Evolutionary conservation across 2,329 filamentous ascomycete species (phyloP).

Genomic region (Pseudopithomyces chartarum): DNA sequence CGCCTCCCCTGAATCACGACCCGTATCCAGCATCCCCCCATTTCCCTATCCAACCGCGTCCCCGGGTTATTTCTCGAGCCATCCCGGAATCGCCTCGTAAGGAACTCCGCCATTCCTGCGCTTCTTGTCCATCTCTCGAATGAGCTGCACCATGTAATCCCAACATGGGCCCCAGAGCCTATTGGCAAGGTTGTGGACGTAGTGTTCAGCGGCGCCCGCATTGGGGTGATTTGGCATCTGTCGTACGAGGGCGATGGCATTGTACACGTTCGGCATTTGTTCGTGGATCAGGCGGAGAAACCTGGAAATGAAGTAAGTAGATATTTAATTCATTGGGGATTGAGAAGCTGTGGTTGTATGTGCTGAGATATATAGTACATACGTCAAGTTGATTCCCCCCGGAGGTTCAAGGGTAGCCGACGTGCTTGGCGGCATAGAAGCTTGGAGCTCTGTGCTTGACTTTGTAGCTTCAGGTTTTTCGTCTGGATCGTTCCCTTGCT

Average conservation of each 20-base stretch:
- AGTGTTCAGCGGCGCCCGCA: not conserved
- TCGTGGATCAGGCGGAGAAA: not conserved
- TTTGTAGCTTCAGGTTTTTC: not conserved
- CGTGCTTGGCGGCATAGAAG: no score
- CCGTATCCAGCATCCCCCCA: no score
- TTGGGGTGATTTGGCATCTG: not conserved
- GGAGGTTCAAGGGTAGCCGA: no score
- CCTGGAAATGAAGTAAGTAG: no score
- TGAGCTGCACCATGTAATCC: not conserved
- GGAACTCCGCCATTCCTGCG: not conserved
- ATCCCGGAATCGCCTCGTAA: slow-evolving; percentile 1
- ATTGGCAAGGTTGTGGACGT: not conserved
- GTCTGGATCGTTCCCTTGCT: not conserved
- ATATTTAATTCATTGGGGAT: not conserved
- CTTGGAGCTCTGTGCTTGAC: no score
- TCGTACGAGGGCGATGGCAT: not conserved
- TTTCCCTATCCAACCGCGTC: no score
- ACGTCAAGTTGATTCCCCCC: no score
- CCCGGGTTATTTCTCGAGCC: not conserved
- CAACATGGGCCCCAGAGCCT: not conserved
- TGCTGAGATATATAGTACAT: no score
- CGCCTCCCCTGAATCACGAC: no score
- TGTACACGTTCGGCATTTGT: not conserved
- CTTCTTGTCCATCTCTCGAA: not conserved
- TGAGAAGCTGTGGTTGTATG: not conserved